Base-by-base conservation (phyloP, 371 early-diverging fungal genomes). In the Circinella minor region DNA sequence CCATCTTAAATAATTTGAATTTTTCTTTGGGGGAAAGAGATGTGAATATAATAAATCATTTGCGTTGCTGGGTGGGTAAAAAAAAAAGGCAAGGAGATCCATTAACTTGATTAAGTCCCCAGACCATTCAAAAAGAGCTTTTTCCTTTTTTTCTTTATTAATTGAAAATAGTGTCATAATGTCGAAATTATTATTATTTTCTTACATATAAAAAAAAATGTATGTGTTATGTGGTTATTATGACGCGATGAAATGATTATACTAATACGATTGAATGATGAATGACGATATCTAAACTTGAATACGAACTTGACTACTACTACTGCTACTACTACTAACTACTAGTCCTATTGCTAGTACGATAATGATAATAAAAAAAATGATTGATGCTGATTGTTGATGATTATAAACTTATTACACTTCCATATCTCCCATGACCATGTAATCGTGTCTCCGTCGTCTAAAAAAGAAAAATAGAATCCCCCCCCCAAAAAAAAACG, bases 341-440 rank as follows among this genome's bases (percentile, higher is more conserved):
- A 27, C 27, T 27, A 27, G 27, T 27, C 27, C 27, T 27, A 27
- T 2, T 27, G 27, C 27, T 27, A 27, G 27, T 27, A 27, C 27
- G 27, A 27, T 27, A 27, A 27, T 2, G 27, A 27, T 27, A 27
- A 1, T 27, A 27, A 27, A 27, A 27, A 27, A 27, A 27, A 27
- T 27, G 27, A 11, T 43, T 43, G 43, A 9, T 43, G 43, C 11
- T 43, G 43, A 9, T 51, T 51, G 51, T 51, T 51, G 15, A 13
- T 51, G 51, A 5, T 51, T 51, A 13, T 51, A 5, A 13, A 8
- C 27, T 43, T 11, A 9, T 43, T 57, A 57, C 57, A 57, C 75
- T 70, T 81, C 83, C 81, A 83, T 78, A 57, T 80, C 78, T 34
- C 81, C 84, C 77, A 83, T 78, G 27, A 74, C 74, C 67, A 78